A percentile compares a stretch with the other conserved stretches of the same genome.
Evolutionary conservation across 225 moss, liverwort and hornwort genomes (phyloP).

Genomic region (Marchantia paleacea): DNA sequence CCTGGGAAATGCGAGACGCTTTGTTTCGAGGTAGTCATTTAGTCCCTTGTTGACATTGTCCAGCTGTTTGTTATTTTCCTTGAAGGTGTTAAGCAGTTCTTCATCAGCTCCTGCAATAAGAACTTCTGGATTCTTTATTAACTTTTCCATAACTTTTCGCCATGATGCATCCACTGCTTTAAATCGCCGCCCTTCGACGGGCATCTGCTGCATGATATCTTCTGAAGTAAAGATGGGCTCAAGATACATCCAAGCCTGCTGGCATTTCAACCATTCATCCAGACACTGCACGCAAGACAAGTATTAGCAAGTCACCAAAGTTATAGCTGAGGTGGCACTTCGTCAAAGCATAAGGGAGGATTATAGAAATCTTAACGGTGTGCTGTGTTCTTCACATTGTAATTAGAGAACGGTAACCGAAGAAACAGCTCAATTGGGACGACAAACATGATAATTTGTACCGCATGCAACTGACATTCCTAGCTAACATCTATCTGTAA

Average conservation of each 20-base stretch:
- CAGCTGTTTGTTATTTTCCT: conserved; percentile 58
- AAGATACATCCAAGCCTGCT: conserved; percentile 72
- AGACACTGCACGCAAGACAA: conserved; percentile 40
- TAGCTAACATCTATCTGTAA: no score
- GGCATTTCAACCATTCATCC: conserved; percentile 75
- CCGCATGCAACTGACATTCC: no score
- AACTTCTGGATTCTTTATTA: conserved; percentile 63
- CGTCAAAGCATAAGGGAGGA: no score
- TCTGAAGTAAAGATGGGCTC: conserved; percentile 76
- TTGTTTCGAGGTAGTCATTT: conserved; percentile 72
- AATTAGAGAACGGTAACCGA: no score
- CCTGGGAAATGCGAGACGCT: conserved; percentile 70
- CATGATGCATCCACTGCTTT: conserved; percentile 59
- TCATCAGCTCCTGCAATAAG: conserved; percentile 62
- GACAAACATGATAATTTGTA: no score
- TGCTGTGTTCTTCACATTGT: no score
- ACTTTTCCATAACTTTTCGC: conserved; percentile 58
- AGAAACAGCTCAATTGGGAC: no score
- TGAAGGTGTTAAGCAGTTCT: conserved; percentile 53
- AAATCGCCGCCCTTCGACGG: conserved; percentile 62
- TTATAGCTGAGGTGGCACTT: not conserved
- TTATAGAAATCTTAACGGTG: no score
- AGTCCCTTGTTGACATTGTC: conserved; percentile 65
- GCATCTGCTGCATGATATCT: conserved; percentile 80
- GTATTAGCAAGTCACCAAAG: not conserved